A percentile compares a stretch with the other conserved stretches of the same genome.
Evolutionary conservation across 345 rosid genomes (phyloP).

Genomic region (Streptanthus diversifolius): DNA sequence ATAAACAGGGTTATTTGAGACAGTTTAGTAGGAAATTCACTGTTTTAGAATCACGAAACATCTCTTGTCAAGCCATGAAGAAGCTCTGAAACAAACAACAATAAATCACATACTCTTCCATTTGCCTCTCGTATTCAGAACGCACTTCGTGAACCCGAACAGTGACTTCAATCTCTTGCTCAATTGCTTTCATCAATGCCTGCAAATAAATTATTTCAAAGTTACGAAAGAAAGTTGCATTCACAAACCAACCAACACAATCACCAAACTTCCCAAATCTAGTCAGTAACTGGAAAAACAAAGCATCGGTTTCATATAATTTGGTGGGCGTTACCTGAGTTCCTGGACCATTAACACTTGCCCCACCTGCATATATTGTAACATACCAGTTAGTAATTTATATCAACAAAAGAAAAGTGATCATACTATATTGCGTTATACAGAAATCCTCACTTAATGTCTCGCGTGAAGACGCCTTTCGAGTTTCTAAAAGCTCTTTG

Average conservation of each 20-base stretch:
- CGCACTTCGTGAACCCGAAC: slow-evolving; percentile 94
- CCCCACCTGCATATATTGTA: slow-evolving; percentile 41
- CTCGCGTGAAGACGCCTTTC: slow-evolving; percentile 77
- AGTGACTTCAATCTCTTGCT: slow-evolving; percentile 94
- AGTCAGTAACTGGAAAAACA: not conserved
- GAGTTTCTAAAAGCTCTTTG: slow-evolving; percentile 83
- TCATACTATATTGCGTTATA: not conserved
- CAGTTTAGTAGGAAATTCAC: not conserved
- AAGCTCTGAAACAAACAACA: slow-evolving; percentile 11
- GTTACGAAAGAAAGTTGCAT: slow-evolving; percentile 5
- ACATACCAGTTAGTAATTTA: slow-evolving; percentile 13
- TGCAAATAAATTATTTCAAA: slow-evolving; percentile 32
- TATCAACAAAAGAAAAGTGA: slow-evolving; percentile 7
- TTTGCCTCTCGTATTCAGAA: slow-evolving; percentile 78
- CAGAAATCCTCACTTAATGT: slow-evolving; percentile 36
- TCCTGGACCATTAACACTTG: slow-evolving; percentile 66
- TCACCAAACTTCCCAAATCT: slow-evolving; percentile 13
- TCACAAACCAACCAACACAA: slow-evolving; percentile 8
- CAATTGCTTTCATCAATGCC: slow-evolving; percentile 87
- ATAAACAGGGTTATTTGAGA: slow-evolving; percentile 18
- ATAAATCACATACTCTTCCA: slow-evolving; percentile 74
- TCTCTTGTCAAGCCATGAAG: slow-evolving; percentile 5
- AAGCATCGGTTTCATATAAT: slow-evolving; percentile 7
- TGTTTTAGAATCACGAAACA: not conserved
- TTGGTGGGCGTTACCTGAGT: slow-evolving; percentile 58